Conservation (phyloP, 176 grass and related monocot species). For the Carex littledalei region DNA sequence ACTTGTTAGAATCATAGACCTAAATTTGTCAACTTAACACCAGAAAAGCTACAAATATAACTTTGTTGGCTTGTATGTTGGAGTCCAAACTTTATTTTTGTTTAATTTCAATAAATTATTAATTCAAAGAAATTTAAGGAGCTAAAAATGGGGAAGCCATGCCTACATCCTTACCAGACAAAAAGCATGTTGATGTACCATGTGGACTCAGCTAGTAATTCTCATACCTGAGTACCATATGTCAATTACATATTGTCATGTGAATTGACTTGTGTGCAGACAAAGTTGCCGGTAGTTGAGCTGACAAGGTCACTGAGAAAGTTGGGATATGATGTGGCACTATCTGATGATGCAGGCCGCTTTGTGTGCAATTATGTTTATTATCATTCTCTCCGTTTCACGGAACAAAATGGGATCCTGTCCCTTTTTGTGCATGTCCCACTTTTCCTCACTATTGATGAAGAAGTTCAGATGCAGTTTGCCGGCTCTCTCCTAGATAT, state of each 20-base stretch:
- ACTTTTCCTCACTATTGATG: conserved; percentile 78
- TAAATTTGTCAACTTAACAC: background rate
- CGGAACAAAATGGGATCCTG: conserved; percentile 63
- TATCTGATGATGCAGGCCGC: conserved; percentile 75
- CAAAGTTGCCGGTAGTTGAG: conserved; percentile 58
- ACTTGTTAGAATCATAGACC: background rate
- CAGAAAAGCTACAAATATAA: background rate
- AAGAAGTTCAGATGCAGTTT: conserved; percentile 92
- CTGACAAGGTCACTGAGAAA: conserved; percentile 58
- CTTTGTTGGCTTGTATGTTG: background rate
- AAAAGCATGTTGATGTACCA: background rate
- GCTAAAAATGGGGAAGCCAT: background rate
- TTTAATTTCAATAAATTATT: background rate
- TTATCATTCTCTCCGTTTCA: conserved; percentile 86
- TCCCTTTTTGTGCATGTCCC: conserved; percentile 96
- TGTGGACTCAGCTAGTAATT: background rate
- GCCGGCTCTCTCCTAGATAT: conserved; percentile 63
- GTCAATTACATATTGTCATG: background rate
- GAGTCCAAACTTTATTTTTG: background rate
- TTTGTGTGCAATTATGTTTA: conserved; percentile 98
- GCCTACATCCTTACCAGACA: background rate
- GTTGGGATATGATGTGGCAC: conserved; percentile 75
- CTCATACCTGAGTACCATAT: background rate
- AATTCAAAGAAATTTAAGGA: background rate
- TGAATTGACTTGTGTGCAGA: conserved; percentile 32